Conservation (phyloP, 2,329 filamentous ascomycete species). For the Triangularia verruculosa region DNA sequence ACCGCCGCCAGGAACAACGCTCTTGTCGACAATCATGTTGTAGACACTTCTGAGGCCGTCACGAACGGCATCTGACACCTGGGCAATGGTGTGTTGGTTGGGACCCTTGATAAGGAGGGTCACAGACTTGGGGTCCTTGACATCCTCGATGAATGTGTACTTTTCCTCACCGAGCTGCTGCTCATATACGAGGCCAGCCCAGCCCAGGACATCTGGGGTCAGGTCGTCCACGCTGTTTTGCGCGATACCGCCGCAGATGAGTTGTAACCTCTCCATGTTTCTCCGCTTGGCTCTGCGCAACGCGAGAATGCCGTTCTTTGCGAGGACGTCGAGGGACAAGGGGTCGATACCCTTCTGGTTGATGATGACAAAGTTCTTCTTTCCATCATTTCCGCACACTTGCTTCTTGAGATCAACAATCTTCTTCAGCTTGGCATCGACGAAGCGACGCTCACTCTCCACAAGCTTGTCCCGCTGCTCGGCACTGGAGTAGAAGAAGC, state of each 20-base stretch:
- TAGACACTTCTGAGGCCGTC: slow-evolving; percentile 95
- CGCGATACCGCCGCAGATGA: slow-evolving; percentile 84
- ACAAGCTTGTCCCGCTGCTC: slow-evolving; percentile 98
- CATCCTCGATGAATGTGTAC: slow-evolving; percentile 97
- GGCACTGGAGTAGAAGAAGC: slow-evolving; percentile 97
- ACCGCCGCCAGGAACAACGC: slow-evolving; percentile 89
- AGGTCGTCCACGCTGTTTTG: slow-evolving; percentile 98
- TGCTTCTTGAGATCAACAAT: slow-evolving; percentile 98
- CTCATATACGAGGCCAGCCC: slow-evolving; percentile 95
- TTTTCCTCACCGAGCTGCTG: slow-evolving; percentile 98
- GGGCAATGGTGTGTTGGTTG: slow-evolving; percentile 92
- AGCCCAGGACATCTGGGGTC: slow-evolving; percentile 82
- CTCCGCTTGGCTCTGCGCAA: slow-evolving; percentile 92
- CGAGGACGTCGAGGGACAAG: slow-evolving; percentile 88
- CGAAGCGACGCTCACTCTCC: slow-evolving; percentile 92
- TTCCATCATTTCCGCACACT: slow-evolving; percentile 87
- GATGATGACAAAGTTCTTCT: slow-evolving; percentile 95
- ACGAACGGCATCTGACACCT: slow-evolving; percentile 93
- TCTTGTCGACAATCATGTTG: slow-evolving; percentile 99
- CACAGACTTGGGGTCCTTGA: slow-evolving; percentile 97
- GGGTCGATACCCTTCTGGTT: slow-evolving; percentile 99
- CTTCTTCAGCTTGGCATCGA: slow-evolving; percentile 94
- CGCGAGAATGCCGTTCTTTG: slow-evolving; percentile 97
- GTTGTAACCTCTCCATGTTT: slow-evolving; percentile 97
- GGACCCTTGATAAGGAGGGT: slow-evolving; percentile 97